Percentiles rank a stretch among this genome's conserved stretches.
Conservation (phyloP, 768 basidiomycete species). For the Hericium coralloides region DNA sequence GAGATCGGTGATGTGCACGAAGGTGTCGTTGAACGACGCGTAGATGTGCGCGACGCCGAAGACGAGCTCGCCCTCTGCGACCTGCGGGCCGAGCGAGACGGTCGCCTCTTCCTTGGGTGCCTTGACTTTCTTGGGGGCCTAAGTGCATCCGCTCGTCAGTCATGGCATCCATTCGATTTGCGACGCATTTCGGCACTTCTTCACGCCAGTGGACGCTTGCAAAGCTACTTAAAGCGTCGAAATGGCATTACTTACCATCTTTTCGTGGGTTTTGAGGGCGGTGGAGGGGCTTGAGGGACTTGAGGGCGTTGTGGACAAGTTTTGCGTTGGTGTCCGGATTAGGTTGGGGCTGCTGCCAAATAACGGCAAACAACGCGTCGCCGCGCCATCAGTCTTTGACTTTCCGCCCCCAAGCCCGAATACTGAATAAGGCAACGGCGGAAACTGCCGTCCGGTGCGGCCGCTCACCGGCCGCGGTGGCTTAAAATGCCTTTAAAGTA, state of each 20-base stretch:
- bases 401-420: too few relatives aligned
- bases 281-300: constrained; percentile 14
- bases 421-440: too few relatives aligned
- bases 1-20: constrained; percentile 98
- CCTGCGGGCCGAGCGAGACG: constrained; percentile 91
- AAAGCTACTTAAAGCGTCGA: neutral
- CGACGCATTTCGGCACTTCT: neutral
- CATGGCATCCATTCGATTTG: constrained; percentile 37
- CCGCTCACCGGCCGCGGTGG: too few relatives aligned
- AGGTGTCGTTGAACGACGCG: constrained; percentile 99
- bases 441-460: too few relatives aligned
- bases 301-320: constrained; percentile 8
- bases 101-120: constrained; percentile 65
- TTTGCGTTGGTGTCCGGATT: neutral
- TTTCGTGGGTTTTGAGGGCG: constrained; percentile 19
- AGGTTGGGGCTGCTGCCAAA: neutral
- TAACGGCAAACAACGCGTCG: neutral
- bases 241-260: constrained; percentile 29
- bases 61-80: constrained; percentile 92
- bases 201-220: neutral
- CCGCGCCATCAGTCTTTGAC: too few relatives aligned
- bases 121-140: constrained; percentile 83
- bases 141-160: constrained; percentile 42
- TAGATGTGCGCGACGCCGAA: constrained; percentile 99
- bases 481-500: too few relatives aligned